Percentiles rank a stretch among this genome's conserved stretches.
Evolutionary conservation across 2,329 filamentous ascomycete genomes (phyloP).

Genomic region (Xenosphaeropsis pyriputrescens): DNA sequence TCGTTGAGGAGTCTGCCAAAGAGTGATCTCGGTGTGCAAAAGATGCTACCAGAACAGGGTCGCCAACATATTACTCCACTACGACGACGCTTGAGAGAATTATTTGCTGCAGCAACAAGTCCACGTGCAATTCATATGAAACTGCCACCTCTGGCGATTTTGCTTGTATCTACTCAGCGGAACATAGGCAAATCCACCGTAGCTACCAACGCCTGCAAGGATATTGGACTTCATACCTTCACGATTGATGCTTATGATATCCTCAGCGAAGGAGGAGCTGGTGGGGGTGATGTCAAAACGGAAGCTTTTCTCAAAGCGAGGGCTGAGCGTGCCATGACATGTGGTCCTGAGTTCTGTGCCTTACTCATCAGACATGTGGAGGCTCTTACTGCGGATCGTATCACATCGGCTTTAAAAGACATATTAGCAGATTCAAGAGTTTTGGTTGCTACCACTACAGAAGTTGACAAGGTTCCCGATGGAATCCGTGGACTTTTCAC

Average conservation of each 20-base stretch:
- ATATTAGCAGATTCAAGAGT: slow-evolving; percentile 69
- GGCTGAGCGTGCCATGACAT: slow-evolving; percentile 77
- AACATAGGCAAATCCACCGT: slow-evolving; percentile 84
- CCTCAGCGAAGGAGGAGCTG: slow-evolving; percentile 75
- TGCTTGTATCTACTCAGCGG: slow-evolving; percentile 82
- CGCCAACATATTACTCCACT: slow-evolving; percentile 40
- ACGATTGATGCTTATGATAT: slow-evolving; percentile 87
- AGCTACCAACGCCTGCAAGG: slow-evolving; percentile 63
- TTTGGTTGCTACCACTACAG: slow-evolving; percentile 84
- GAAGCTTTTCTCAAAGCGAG: slow-evolving; percentile 80
- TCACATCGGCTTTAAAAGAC: slow-evolving; percentile 72
- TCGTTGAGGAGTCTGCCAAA: slow-evolving; percentile 55
- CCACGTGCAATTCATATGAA: slow-evolving; percentile 73
- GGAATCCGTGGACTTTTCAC: slow-evolving; percentile 84
- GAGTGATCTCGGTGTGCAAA: slow-evolving; percentile 22
- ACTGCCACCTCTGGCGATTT: slow-evolving; percentile 75
- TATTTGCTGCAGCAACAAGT: slow-evolving; percentile 81
- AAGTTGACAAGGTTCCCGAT: slow-evolving; percentile 88
- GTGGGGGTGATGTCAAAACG: slow-evolving; percentile 84
- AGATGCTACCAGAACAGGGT: slow-evolving; percentile 24
- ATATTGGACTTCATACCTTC: slow-evolving; percentile 84
- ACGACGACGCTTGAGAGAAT: slow-evolving; percentile 61
- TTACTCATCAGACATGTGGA: slow-evolving; percentile 85
- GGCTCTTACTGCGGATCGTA: slow-evolving; percentile 79
- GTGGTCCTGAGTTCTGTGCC: slow-evolving; percentile 70